Base-by-base conservation (phyloP, 805 yeast species). In the Blastobotrys muscicola region DNA sequence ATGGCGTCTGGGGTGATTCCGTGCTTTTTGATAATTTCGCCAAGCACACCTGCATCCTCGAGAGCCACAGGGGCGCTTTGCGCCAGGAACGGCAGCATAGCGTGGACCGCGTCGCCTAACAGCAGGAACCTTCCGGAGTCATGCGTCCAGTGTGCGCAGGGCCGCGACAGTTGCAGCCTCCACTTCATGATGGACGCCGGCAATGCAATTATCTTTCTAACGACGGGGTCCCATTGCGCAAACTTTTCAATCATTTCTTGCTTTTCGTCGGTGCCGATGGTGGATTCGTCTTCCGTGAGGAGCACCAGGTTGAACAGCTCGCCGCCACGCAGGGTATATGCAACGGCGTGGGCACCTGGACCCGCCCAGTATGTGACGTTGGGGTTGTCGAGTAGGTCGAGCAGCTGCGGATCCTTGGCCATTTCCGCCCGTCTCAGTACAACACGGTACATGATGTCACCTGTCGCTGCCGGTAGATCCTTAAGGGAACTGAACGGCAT, bases 51-150 rank as follows among this genome's bases (percentile, higher is more conserved):
- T 3, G 42, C 41, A 37, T 58, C 62, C 44, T 58, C 62, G 15
- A 58, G 39, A 10, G 62, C 62, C 42, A 51, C 55, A 3, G 59
- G 49, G 6, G 62, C 62, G 11, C 62, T 62, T 32, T 51, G 53
- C 9, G 62, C 59, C 20, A 57, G 51, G 45, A 55, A 57, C 3
- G 63, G 63, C 30, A 64, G 57, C 46, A 62, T 64, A 10, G 66
- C 64, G 43, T 64, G 67, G 20, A 56, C 54, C 1, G 67, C 58
- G 45, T 64, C 67, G 2, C 68, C 67, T 38, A 63, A 50, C 26
- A 64, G 48, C 12, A 55, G 47, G 14, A 59, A 52, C 13, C 54
- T 54, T 6, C 61, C 65, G 6, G 54, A 49, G 11, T 41, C 32
- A 41, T 54, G 56, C 16, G 50, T 49, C 62, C 62, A 59, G 23